A percentile compares a stretch with the other conserved stretches of the same genome.
phyloP scores from a whole-genome alignment of 202 grass and related monocot genomes.

The Dendrocalamus latiflorus region DNA sequence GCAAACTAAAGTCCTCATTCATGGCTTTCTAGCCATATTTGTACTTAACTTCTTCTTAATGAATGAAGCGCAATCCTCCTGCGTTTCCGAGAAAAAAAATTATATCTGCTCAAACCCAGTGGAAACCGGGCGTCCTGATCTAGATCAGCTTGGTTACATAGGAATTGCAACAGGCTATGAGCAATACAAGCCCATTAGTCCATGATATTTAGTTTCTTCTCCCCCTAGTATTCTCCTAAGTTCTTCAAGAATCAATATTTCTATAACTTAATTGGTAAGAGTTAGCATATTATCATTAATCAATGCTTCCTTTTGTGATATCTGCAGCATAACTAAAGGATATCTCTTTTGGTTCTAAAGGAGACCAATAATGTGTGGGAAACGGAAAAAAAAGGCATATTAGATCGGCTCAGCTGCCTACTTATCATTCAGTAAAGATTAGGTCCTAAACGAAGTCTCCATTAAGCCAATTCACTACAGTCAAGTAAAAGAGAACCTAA shows the following conservation, averaged over 20 bases:
- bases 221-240: neutral
- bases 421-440: neutral
- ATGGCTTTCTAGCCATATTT: too few relatives aligned
- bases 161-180: neutral
- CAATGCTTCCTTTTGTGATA: neutral
- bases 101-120: slow-evolving; percentile 5
- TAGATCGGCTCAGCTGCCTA: neutral
- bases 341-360: neutral
- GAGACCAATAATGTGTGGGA: neutral
- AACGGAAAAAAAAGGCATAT: neutral
- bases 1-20: too few relatives aligned
- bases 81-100: neutral
- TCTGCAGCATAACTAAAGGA: neutral
- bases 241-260: slow-evolving; percentile 5
- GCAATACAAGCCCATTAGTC: neutral
- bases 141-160: neutral
- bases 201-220: neutral
- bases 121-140: neutral
- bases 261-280: neutral
- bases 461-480: neutral
- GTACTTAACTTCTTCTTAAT: too few relatives aligned
- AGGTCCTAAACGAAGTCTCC: neutral
- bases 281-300: neutral
- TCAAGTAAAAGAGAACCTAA: neutral
- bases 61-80: too few relatives aligned